Percentiles rank a stretch among this genome's conserved stretches.
phyloP scores from a whole-genome alignment of 208 protist species.

The Trypanosomatidae sp. region DNA sequence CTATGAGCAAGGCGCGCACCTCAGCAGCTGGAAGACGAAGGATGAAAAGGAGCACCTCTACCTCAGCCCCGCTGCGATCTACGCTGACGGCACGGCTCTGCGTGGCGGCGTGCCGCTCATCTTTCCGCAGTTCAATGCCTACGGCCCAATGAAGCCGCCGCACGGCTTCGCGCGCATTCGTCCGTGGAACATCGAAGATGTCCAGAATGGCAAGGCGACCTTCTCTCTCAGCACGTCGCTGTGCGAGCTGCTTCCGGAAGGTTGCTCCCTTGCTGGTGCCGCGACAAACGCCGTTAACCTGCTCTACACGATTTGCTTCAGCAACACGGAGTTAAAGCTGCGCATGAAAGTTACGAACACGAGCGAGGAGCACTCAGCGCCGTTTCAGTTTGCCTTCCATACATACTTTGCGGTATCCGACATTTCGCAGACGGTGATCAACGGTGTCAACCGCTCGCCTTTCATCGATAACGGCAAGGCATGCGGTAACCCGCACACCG shows the following conservation, averaged over 20 bases:
- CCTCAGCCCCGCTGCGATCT: constrained; percentile 79
- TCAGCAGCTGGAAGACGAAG: constrained; percentile 73
- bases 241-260: constrained; percentile 30
- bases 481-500: constrained; percentile 37
- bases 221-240: constrained; percentile 31
- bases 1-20: constrained; percentile 85
- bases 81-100: constrained; percentile 63
- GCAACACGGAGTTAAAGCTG: constrained; percentile 46
- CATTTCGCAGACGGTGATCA: constrained; percentile 53
- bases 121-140: constrained; percentile 87
- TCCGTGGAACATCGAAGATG: constrained; percentile 35
- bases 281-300: constrained; percentile 30
- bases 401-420: constrained; percentile 81
- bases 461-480: constrained; percentile 69
- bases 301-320: constrained; percentile 79
- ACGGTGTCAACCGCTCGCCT: constrained; percentile 64
- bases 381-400: constrained; percentile 86
- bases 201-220: constrained; percentile 34
- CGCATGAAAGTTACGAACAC: constrained; percentile 71
- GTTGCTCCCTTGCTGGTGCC: constrained; percentile 22
- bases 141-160: constrained; percentile 51
- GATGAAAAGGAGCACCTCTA: constrained; percentile 76
- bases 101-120: constrained; percentile 90
- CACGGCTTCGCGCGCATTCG: constrained; percentile 86
- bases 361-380: constrained; percentile 31